Percentiles rank a stretch among this genome's conserved stretches.
Evolutionary conservation across 495 filamentous ascomycete species (phyloP).

Genomic region (Collariella sp.): DNA sequence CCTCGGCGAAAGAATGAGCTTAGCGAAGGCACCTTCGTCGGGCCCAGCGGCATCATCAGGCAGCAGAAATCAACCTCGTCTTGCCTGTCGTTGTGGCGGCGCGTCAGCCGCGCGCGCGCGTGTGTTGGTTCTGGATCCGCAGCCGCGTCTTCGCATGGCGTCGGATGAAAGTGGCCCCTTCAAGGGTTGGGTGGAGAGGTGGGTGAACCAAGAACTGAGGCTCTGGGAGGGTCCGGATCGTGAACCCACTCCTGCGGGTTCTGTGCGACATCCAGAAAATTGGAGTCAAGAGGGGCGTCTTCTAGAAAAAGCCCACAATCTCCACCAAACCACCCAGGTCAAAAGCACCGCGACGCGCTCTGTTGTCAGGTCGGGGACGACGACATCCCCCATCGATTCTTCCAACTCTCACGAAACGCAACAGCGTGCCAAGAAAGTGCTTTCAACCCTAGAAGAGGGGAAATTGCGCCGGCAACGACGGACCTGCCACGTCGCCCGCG

Average conservation of each 20-base stretch:
- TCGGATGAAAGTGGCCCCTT: constrained; percentile 23
- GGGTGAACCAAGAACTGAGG: constrained; percentile 31
- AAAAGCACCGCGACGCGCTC: background rate
- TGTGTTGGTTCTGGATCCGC: background rate
- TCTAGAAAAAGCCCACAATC: constrained; percentile 25
- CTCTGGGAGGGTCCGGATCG: constrained; percentile 35
- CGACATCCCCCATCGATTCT: background rate
- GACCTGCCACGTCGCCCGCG: constrained; percentile 25
- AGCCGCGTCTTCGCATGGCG: constrained; percentile 14
- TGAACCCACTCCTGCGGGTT: constrained; percentile 34
- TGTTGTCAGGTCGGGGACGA: background rate
- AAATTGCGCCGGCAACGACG: constrained; percentile 4
- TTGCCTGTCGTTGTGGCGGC: background rate
- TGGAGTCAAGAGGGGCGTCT: constrained; percentile 26
- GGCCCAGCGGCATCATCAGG: background rate
- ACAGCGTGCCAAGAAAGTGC: background rate
- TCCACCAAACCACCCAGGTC: constrained; percentile 12
- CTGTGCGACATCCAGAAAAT: constrained; percentile 32
- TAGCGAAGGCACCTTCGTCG: background rate
- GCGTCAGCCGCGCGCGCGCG: constrained; percentile 10
- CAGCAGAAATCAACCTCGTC: background rate
- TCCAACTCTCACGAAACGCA: no score
- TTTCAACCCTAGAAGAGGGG: background rate
- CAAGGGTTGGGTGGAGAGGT: constrained; percentile 24
- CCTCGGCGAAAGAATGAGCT: background rate